A percentile compares a stretch with the other conserved stretches of the same genome.
phyloP scores from a whole-genome alignment of 495 filamentous ascomycete genomes.

The Penicillium malachiteum region DNA sequence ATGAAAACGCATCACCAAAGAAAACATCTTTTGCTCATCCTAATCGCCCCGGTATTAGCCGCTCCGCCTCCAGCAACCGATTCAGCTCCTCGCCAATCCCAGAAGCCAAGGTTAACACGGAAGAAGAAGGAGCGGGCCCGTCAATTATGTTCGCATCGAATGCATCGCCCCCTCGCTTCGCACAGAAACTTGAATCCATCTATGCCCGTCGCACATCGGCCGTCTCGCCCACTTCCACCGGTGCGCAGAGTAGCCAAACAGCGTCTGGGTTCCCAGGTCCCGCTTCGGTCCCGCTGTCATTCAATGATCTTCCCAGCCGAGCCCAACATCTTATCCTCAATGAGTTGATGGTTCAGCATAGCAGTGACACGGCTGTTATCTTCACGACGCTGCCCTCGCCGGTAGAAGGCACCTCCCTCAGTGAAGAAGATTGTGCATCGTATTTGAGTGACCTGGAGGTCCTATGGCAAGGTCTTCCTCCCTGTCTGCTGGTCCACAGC shows the following conservation, averaged over 20 bases:
- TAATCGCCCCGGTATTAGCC: conserved; percentile 29
- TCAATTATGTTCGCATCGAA: conserved; percentile 76
- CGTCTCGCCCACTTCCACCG: conserved; percentile 16
- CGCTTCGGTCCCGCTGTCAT: conserved; percentile 65
- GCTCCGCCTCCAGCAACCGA: conserved; percentile 45
- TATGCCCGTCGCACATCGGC: conserved; percentile 47
- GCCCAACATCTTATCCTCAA: conserved; percentile 86
- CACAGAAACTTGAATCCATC: conserved; percentile 46
- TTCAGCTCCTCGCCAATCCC: conserved; percentile 78
- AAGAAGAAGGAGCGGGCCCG: conserved; percentile 57
- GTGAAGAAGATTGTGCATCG: conserved; percentile 63
- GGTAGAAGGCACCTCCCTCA: conserved; percentile 68
- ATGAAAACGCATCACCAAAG: conserved; percentile 43
- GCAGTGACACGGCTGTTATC: conserved; percentile 72
- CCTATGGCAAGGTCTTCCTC: conserved; percentile 64
- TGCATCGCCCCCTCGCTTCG: conserved; percentile 39
- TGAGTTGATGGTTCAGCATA: conserved; percentile 72
- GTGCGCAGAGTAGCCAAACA: conserved; percentile 13
- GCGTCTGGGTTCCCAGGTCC: conserved; percentile 53
- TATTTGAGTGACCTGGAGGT: conserved; percentile 80
- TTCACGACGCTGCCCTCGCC: conserved; percentile 81
- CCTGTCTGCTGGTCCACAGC: conserved; percentile 76
- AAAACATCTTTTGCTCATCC: conserved; percentile 17
- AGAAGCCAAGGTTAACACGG: conserved; percentile 61
- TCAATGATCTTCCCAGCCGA: conserved; percentile 80